Evolutionary conservation across 768 basidiomycete genomes (phyloP), one percentile per base, ranked within the genome.

Genomic region (Mycena galericulata): DNA sequence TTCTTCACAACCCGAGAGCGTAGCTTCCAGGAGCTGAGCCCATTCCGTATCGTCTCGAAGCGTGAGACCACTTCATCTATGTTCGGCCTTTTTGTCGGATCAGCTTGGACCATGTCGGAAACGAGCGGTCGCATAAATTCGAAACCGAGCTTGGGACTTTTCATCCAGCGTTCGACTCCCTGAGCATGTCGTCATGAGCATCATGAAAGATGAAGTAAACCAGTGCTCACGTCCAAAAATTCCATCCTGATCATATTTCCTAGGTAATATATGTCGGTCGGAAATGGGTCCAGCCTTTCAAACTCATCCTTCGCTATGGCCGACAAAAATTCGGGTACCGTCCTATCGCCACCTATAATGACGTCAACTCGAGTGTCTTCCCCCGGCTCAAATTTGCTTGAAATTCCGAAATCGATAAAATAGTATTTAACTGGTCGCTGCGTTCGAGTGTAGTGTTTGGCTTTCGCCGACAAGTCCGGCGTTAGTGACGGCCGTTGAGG

Each of bases 261-360:
- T 0, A 86, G 66, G 32, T 80, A 81, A 65, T 84, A 87, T 4
- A 87, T 74, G 36, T 87, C 86, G 0, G 79, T 80, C 0, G 79
- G 73, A 47, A 86, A 87, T 0, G 84, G 82, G 65, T 87, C 70
- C 12, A 76, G 70, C 0, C 73, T 77, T 20, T 24, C 30, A 6
- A 18, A 6, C 22, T 3, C 9, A 20, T 14, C 2, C 32, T n/a
- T 17, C 29, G 30, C 20, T 53, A 43, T 53, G n/a, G n/a, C n/a
- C n/a, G n/a, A n/a, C n/a, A n/a, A n/a, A n/a, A n/a, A n/a, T 47
- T 85, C 84, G 1, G 85, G 85, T 0, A 78, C 80, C 0, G 81
- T 73, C 50, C 78, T 79, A 70, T 89, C 86, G 4, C 80, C 84
- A 0, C 84, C 86, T 14, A 71, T 67, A 3, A 83, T 73, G 12